Conservation (phyloP, 495 filamentous ascomycete species). For the Margaritispora aquatica region DNA sequence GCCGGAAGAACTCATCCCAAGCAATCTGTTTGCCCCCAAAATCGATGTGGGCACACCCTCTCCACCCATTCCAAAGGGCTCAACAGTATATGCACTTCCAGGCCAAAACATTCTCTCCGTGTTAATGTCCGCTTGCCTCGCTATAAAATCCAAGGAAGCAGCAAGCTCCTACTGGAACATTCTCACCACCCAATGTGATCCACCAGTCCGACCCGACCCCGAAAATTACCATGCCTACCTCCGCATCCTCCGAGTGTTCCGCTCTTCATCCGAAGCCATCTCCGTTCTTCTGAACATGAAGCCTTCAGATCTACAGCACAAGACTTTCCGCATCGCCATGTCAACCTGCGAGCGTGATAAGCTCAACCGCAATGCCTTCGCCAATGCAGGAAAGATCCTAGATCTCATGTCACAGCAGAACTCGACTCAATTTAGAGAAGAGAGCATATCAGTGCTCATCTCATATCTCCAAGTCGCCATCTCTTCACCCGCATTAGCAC, state of each 20-base stretch:
- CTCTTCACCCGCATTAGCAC: not conserved
- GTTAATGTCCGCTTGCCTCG: slow-evolving; percentile 54
- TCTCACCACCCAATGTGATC: slow-evolving; percentile 50
- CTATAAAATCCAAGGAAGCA: slow-evolving; percentile 39
- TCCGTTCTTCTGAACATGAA: slow-evolving; percentile 48
- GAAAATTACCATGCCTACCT: slow-evolving; percentile 62
- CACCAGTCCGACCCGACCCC: slow-evolving; percentile 65
- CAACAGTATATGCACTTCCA: slow-evolving; percentile 40
- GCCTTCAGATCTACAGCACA: slow-evolving; percentile 29
- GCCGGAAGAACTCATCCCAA: not conserved
- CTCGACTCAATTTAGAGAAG: slow-evolving; percentile 28
- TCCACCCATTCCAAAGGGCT: too few species aligned
- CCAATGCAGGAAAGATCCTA: slow-evolving; percentile 50
- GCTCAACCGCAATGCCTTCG: slow-evolving; percentile 56
- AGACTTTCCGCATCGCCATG: slow-evolving; percentile 67
- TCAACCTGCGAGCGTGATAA: slow-evolving; percentile 62
- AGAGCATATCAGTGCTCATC: slow-evolving; percentile 34
- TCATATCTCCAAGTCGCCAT: slow-evolving; percentile 34
- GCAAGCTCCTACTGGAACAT: slow-evolving; percentile 67
- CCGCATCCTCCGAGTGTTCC: slow-evolving; percentile 55
- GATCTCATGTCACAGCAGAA: slow-evolving; percentile 43
- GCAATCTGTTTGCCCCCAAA: not conserved
- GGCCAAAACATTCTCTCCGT: slow-evolving; percentile 65
- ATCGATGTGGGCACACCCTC: too few species aligned
- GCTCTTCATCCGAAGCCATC: slow-evolving; percentile 49